A percentile compares a stretch with the other conserved stretches of the same genome.
phyloP scores from a whole-genome alignment of 1,284 basidiomycete genomes.

The Afroboletus lepidellus region DNA sequence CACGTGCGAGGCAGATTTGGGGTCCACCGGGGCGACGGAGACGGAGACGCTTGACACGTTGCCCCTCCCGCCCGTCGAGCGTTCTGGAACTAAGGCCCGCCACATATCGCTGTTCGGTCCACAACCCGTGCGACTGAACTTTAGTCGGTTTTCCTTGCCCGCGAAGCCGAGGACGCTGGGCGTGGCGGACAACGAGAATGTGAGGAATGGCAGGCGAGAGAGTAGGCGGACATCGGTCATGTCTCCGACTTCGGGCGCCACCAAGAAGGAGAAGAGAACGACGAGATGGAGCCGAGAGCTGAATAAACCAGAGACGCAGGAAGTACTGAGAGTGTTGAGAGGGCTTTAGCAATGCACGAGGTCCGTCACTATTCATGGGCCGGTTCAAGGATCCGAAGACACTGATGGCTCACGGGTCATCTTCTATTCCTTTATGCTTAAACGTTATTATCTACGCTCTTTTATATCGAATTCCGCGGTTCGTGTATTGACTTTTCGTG shows the following conservation, averaged over 20 bases:
- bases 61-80: too few species aligned
- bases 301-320: conserved; percentile 22
- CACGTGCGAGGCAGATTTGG: too few species aligned
- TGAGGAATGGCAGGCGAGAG: not conserved
- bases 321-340: conserved; percentile 17
- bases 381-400: too few species aligned
- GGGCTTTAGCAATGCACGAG: not conserved
- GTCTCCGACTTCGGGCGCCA: not conserved
- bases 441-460: not conserved
- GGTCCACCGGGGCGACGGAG: not conserved
- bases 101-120: conserved; percentile 12
- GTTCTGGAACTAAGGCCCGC: not conserved
- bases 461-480: not conserved
- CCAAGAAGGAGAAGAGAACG: conserved; percentile 9
- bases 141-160: conserved; percentile 20
- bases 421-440: not conserved
- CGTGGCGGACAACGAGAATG: not conserved
- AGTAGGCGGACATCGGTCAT: not conserved
- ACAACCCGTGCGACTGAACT: conserved; percentile 8
- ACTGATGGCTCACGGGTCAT: not conserved
- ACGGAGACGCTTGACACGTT: too few species aligned
- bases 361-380: too few species aligned
- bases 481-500: not conserved
- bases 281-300: conserved; percentile 20
- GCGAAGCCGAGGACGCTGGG: not conserved